Base-by-base conservation (phyloP, 371 early-diverging fungal species). In the Apophysomyces sp. region DNA sequence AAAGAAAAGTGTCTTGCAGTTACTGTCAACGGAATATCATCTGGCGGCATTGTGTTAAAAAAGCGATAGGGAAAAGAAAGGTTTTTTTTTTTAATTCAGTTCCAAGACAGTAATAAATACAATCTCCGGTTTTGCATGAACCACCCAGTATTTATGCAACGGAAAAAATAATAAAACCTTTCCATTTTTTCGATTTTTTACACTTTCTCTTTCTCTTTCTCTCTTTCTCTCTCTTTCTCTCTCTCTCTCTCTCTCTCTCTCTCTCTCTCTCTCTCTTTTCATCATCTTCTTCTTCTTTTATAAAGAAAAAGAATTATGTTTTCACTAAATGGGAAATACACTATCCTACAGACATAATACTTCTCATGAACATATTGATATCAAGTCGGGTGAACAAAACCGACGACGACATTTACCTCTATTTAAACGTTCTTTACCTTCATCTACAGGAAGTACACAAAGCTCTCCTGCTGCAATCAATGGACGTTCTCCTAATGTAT, bases 1-100 rank as follows among this genome's bases (percentile, higher is more conserved):
- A 59, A 30, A 1, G 78, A 77, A 55, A 77, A 80, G 3, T 72
- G 65, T 31, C 78, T 67, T 13, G 66, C 57, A 11, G 72, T 62
- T 34, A 68, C 65, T 44, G 54, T 40, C 15, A 53, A 57, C n/a
- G 78, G 81, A 6, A 70, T 71, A 28, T 66, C 65, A 39, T 66
- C 71, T 11, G 75, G 80, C 5, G 76, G 71, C 76, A 76, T 80
- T 1, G 31, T 28, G 24, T 30, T 37, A 58, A 30, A 36, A 34
- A 13, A 13, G 39, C 18, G 31, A 53, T 32, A 59, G 16, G 27
- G 32, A 41, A 55, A 18, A 55, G 61, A 61, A 24, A 28, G 27
- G 15, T 4, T 6, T 6, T n/a, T 21, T 21, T 21, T 9, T 18
- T 9, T 9, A 16, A 21, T 9, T 9, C 49, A 44, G 8, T 6